Conservation (phyloP, 1,284 basidiomycete genomes). For the Trametes hirsuta region DNA sequence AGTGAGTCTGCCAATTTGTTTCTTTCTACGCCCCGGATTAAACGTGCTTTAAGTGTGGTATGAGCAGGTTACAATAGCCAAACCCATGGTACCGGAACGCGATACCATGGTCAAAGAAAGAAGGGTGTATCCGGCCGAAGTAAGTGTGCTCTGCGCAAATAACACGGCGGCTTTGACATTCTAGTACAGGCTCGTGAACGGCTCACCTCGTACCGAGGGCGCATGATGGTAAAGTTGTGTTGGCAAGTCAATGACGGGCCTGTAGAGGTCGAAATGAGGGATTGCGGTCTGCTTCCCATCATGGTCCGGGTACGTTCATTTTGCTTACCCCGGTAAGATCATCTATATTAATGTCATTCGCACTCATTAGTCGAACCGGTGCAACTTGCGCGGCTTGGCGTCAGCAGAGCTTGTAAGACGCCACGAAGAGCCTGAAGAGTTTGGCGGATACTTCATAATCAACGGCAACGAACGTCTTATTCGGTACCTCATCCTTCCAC, state of each 20-base stretch:
- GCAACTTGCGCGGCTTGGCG: constrained; percentile 86
- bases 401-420: constrained; percentile 87
- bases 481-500: constrained; percentile 92
- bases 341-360: neutral
- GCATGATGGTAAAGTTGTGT: constrained; percentile 88
- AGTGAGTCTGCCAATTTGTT: constrained; percentile 54
- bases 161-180: neutral
- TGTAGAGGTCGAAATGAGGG: constrained; percentile 76
- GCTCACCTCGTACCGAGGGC: constrained; percentile 88
- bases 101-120: constrained; percentile 79
- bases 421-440: constrained; percentile 98
- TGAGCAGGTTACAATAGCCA: constrained; percentile 82
- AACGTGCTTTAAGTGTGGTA: constrained; percentile 76
- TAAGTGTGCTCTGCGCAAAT: constrained; percentile 38
- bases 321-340: neutral
- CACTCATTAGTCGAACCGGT: constrained; percentile 81
- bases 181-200: constrained; percentile 82
- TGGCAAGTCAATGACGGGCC: constrained; percentile 85
- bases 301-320: constrained; percentile 86
- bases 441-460: constrained; percentile 98
- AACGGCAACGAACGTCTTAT: constrained; percentile 99
- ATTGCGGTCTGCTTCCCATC: constrained; percentile 93
- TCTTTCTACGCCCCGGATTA: constrained; percentile 10
- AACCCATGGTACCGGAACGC: constrained; percentile 88
- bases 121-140: constrained; percentile 89